phyloP scores from a whole-genome alignment of 2,329 filamentous ascomycete genomes.

The Fusarium torreyae region DNA sequence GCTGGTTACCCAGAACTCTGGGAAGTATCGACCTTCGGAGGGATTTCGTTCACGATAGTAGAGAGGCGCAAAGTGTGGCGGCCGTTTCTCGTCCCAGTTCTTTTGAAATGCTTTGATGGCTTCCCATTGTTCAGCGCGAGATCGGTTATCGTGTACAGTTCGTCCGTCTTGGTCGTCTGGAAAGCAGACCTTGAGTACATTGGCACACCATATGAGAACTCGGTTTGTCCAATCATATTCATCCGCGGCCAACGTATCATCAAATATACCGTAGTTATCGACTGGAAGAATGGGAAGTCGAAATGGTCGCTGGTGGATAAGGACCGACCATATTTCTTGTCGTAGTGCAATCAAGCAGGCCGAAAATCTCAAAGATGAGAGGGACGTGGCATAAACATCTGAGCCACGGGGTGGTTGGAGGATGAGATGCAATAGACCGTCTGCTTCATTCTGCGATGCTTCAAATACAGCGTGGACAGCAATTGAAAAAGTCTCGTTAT shows the following conservation, averaged over 20 bases:
- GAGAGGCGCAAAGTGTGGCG: slow-evolving; percentile 19
- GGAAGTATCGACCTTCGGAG: slow-evolving; percentile 18
- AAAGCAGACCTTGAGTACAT: slow-evolving; percentile 36
- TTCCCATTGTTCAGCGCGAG: slow-evolving; percentile 21
- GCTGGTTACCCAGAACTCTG: slow-evolving; percentile 21
- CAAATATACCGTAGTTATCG: slow-evolving; percentile 23
- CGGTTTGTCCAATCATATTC: slow-evolving; percentile 38
- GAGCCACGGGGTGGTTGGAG: slow-evolving; percentile 25
- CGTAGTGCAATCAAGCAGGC: slow-evolving; percentile 32
- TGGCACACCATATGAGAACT: slow-evolving; percentile 29
- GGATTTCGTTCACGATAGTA: slow-evolving; percentile 27
- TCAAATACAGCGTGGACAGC: slow-evolving; percentile 32
- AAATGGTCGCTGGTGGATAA: slow-evolving; percentile 31
- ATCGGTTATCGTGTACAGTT: neutral
- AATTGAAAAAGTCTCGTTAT: slow-evolving; percentile 32
- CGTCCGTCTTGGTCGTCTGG: neutral
- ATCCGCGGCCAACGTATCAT: slow-evolving; percentile 11
- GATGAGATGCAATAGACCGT: slow-evolving; percentile 15
- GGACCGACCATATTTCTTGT: slow-evolving; percentile 35
- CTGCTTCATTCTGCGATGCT: slow-evolving; percentile 21
- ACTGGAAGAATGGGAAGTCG: slow-evolving; percentile 26
- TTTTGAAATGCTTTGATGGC: slow-evolving; percentile 20
- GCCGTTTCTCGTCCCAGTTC: slow-evolving; percentile 25
- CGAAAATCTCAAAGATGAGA: slow-evolving; percentile 28
- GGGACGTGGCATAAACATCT: slow-evolving; percentile 22